Conservation (phyloP, 2,329 filamentous ascomycete species). For the Bipolaris sorokiniana region DNA sequence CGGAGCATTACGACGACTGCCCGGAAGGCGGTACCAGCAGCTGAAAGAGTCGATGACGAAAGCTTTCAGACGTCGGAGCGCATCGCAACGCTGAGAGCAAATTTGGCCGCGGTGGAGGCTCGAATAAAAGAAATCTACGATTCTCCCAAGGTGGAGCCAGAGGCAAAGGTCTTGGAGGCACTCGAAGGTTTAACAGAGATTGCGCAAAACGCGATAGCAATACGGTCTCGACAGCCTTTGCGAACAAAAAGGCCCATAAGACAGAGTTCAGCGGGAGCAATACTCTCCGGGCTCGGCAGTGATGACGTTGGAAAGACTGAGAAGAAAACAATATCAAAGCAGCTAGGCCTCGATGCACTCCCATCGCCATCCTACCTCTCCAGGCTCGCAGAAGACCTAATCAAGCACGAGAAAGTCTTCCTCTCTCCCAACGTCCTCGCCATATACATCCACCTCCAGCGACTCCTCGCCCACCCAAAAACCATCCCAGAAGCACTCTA, state of each 20-base stretch:
- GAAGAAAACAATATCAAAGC: conserved; percentile 15
- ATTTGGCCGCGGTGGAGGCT: conserved; percentile 35
- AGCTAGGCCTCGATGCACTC: conserved; percentile 29
- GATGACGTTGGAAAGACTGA: conserved; percentile 23
- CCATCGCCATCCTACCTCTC: conserved; percentile 53
- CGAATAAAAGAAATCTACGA: conserved; percentile 34
- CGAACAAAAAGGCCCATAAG: conserved; percentile 30
- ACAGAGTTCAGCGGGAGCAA: conserved; percentile 44
- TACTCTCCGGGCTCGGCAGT: conserved; percentile 38
- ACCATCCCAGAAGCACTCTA: conserved; percentile 80
- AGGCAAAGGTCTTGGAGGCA: conserved; percentile 27
- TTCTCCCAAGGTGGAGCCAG: conserved; percentile 38
- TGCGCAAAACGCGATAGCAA: conserved; percentile 36
- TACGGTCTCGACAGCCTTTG: conserved; percentile 34
- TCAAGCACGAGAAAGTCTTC: conserved; percentile 77
- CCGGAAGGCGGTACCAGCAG: conserved; percentile 17
- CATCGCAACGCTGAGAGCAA: conserved; percentile 27
- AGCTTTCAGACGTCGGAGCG: conserved; percentile 26
- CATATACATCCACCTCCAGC: conserved; percentile 78
- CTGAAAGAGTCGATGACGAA: conserved; percentile 20
- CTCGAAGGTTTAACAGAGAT: conserved; percentile 34
- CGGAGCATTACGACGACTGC: conserved; percentile 32
- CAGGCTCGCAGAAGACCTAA: conserved; percentile 68
- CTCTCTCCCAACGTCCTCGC: conserved; percentile 76
- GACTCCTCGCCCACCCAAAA: conserved; percentile 72